Evolutionary conservation across 768 basidiomycete genomes (phyloP).

Genomic region (Sarcomyxa edulis): DNA sequence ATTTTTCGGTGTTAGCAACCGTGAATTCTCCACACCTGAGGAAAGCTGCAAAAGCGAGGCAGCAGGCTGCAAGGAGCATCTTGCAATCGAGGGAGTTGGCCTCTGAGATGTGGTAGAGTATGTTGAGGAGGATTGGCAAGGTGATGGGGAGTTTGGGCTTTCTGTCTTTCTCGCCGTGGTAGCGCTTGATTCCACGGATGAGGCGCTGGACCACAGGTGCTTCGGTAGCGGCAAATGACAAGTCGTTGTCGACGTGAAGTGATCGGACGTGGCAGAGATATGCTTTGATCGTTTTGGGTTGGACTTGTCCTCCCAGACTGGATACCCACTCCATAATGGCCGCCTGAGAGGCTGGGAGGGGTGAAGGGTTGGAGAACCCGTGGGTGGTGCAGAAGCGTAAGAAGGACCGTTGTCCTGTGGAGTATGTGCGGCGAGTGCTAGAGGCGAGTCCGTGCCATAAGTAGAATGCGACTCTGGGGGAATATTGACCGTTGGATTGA

Average conservation of each 20-base stretch:
- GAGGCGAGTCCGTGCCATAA: too few species aligned
- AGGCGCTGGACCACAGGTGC: conserved; percentile 21
- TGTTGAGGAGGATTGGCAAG: conserved; percentile 17
- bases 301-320: conserved; percentile 16
- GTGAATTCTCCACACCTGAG: conserved; percentile 16
- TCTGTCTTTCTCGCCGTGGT: conserved; percentile 19
- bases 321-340: conserved; percentile 13
- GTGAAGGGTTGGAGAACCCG: conserved; percentile 6
- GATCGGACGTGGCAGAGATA: conserved; percentile 19
- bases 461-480: neutral
- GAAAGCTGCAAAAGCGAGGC: conserved; percentile 14
- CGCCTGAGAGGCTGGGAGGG: conserved; percentile 10
- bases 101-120: conserved; percentile 6
- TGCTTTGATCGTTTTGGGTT: conserved; percentile 11
- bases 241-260: conserved; percentile 23
- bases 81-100: conserved; percentile 1
- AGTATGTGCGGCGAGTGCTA: conserved; percentile 17
- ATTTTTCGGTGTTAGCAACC: neutral
- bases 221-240: conserved; percentile 16
- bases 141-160: too few species aligned
- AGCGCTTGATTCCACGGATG: conserved; percentile 26
- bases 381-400: conserved; percentile 16
- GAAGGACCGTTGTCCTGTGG: conserved; percentile 23
- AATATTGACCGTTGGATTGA: conserved; percentile 5
- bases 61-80: conserved; percentile 14